A percentile compares a stretch with the other conserved stretches of the same genome.
Conservation (phyloP, 2,329 filamentous ascomycete species). For the Fusarium albosuccineum region DNA sequence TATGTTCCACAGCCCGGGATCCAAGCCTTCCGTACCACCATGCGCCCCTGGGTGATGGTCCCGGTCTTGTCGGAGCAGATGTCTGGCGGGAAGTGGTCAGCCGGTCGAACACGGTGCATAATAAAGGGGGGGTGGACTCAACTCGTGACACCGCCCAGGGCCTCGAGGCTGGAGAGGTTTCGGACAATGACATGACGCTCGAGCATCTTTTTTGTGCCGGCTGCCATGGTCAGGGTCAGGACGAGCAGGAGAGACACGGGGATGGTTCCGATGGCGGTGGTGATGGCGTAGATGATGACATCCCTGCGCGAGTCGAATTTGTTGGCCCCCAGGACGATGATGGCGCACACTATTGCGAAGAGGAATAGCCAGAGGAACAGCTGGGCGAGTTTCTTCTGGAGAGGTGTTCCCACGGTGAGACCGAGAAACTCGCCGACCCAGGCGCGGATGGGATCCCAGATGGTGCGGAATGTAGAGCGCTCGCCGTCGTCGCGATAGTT, state of each 20-base stretch:
- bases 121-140: slow-evolving; percentile 43
- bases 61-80: slow-evolving; percentile 51
- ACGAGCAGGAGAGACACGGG: slow-evolving; percentile 60
- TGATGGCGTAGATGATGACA: slow-evolving; percentile 55
- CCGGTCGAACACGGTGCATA: slow-evolving; percentile 20
- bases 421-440: slow-evolving; percentile 58
- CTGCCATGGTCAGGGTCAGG: slow-evolving; percentile 67
- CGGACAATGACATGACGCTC: slow-evolving; percentile 62
- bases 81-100: slow-evolving; percentile 30
- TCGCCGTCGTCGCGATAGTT: slow-evolving; percentile 1
- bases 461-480: background rate
- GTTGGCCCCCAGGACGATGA: slow-evolving; percentile 29
- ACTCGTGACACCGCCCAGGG: slow-evolving; percentile 63
- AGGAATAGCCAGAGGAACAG: slow-evolving; percentile 70
- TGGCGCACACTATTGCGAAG: slow-evolving; percentile 35
- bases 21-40: slow-evolving; percentile 49
- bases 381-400: slow-evolving; percentile 76
- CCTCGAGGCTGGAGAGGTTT: slow-evolving; percentile 61
- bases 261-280: slow-evolving; percentile 59
- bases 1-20: slow-evolving; percentile 49
- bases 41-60: slow-evolving; percentile 52
- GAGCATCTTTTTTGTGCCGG: slow-evolving; percentile 62
- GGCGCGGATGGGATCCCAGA: slow-evolving; percentile 12
- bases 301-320: slow-evolving; percentile 51
- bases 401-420: slow-evolving; percentile 70